Conservation (phyloP, 192 early-diverging fungal genomes). For the Geranomyces variabilis region DNA sequence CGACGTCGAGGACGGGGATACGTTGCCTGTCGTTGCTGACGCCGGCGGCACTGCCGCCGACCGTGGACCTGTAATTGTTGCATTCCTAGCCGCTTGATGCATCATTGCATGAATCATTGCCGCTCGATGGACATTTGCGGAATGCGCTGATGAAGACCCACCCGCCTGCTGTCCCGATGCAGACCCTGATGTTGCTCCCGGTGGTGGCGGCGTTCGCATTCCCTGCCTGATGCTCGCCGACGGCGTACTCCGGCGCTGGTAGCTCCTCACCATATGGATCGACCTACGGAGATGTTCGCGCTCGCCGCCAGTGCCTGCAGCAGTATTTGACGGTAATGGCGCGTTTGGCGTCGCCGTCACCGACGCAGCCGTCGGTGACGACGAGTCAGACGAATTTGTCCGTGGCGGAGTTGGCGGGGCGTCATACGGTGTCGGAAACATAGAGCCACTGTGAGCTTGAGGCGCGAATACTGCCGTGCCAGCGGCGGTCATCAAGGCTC, state of each 20-base stretch:
- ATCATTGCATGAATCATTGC: slow-evolving; percentile 38
- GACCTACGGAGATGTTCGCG: not conserved
- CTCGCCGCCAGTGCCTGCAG: not conserved
- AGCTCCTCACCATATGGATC: slow-evolving; percentile 21
- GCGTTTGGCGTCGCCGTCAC: not conserved
- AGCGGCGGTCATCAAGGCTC: not conserved
- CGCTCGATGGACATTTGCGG: slow-evolving; percentile 19
- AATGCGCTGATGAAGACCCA: slow-evolving; percentile 3
- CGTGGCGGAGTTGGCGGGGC: slow-evolving; percentile 22
- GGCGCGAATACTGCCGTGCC: not conserved
- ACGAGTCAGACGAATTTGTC: slow-evolving; percentile 18
- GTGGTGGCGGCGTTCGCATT: not conserved
- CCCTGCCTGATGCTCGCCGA: not conserved
- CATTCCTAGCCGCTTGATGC: slow-evolving; percentile 31
- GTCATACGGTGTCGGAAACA: slow-evolving; percentile 10
- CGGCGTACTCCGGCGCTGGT: slow-evolving; percentile 12
- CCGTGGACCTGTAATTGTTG: not conserved
- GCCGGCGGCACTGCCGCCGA: not conserved
- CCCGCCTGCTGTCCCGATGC: not conserved
- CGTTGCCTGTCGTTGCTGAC: not conserved
- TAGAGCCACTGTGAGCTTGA: not conserved
- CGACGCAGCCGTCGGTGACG: not conserved
- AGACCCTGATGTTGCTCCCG: not conserved
- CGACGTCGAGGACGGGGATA: not conserved
- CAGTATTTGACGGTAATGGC: slow-evolving; percentile 1